Percentiles rank a stretch among this genome's conserved stretches.
Conservation (phyloP, 345 rosid genomes). For the Psidium guajava region DNA sequence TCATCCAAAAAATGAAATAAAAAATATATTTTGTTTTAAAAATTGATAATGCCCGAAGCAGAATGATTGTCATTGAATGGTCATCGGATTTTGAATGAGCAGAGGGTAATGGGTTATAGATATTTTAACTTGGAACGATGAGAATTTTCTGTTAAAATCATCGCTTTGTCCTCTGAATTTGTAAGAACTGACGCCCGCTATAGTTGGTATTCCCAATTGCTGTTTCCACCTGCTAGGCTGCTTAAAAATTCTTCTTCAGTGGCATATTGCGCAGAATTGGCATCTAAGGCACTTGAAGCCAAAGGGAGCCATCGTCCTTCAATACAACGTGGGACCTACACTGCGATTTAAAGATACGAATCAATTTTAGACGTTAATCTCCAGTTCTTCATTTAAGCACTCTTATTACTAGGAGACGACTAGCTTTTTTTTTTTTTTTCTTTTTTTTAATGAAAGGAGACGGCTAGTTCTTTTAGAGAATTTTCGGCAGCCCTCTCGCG, state of each 20-base stretch:
- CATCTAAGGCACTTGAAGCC: not conserved
- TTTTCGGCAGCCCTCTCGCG: not conserved
- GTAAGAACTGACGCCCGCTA: not conserved
- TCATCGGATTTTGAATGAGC: not conserved
- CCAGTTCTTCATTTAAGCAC: not conserved
- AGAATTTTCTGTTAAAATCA: not conserved
- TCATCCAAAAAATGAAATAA: no score
- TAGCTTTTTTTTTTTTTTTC: not conserved
- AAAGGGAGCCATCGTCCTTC: not conserved
- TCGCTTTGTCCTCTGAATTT: not conserved
- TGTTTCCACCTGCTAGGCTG: not conserved
- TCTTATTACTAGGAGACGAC: not conserved
- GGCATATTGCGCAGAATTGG: not conserved
- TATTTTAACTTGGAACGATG: not conserved
- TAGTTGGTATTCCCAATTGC: not conserved
- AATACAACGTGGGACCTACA: not conserved
- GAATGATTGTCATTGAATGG: no score
- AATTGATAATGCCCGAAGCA: no score
- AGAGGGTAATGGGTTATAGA: not conserved
- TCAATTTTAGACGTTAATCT: not conserved
- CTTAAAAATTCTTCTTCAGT: not conserved
- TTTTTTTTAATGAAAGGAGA: not conserved
- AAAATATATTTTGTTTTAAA: no score
- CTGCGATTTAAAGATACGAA: not conserved
- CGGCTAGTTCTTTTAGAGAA: not conserved